Percentiles rank a stretch among this genome's conserved stretches.
Evolutionary conservation across 2,329 filamentous ascomycete genomes (phyloP).

Genomic region (Cladosporium sp.): DNA sequence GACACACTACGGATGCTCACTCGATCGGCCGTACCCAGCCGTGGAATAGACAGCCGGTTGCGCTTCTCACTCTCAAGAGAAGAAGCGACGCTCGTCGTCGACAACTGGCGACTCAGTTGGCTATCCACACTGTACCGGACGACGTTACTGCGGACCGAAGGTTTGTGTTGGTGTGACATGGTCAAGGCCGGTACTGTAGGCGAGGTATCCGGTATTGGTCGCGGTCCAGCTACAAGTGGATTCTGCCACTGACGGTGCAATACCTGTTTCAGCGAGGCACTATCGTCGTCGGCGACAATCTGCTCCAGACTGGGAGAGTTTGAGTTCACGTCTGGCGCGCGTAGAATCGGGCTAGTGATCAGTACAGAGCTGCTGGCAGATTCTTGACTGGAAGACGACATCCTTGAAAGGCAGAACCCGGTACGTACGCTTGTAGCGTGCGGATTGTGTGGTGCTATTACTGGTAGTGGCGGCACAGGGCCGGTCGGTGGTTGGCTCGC

Average conservation of each 20-base stretch:
- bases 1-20: slow-evolving; percentile 38
- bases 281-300: slow-evolving; percentile 29
- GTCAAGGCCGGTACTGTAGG: slow-evolving; percentile 25
- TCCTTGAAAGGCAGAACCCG: slow-evolving; percentile 36
- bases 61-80: slow-evolving; percentile 25
- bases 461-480: slow-evolving; percentile 46
- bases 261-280: slow-evolving; percentile 37
- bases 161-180: slow-evolving; percentile 27
- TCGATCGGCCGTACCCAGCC: slow-evolving; percentile 38
- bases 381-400: slow-evolving; percentile 42
- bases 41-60: slow-evolving; percentile 34
- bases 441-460: slow-evolving; percentile 26
- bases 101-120: slow-evolving; percentile 24
- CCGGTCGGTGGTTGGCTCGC: slow-evolving; percentile 33
- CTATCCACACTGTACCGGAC: slow-evolving; percentile 31
- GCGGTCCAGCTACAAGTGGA: slow-evolving; percentile 35
- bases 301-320: slow-evolving; percentile 32
- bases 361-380: slow-evolving; percentile 46
- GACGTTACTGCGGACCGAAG: slow-evolving; percentile 31
- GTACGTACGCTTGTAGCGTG: slow-evolving; percentile 17
- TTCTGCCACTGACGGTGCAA: slow-evolving; percentile 40
- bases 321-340: slow-evolving; percentile 22
- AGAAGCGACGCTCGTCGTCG: slow-evolving; percentile 27
- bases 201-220: slow-evolving; percentile 23
- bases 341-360: slow-evolving; percentile 39